Base-by-base conservation (phyloP, 805 yeast genomes). In the Candida methanosorbosa region DNA sequence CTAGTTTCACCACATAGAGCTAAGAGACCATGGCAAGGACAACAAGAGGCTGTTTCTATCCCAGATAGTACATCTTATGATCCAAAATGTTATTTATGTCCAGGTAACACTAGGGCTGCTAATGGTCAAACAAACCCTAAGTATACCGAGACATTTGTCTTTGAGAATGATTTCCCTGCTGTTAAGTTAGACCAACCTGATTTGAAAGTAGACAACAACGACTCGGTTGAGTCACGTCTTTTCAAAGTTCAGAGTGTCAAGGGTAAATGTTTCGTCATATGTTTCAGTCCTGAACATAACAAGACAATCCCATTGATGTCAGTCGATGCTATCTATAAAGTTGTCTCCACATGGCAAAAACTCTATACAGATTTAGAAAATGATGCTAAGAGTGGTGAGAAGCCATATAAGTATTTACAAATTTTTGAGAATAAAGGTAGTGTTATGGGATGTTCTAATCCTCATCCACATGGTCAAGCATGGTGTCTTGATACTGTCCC, bases 391-490 rank as follows among this genome's bases (percentile, higher is more conserved):
- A 43, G 46, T 6, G 45, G 48, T 14, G 54, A 56, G n/a, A 57
- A 55, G 22, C 74, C 81, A 21, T 71, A 52, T 50, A 65, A 66
- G 41, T 79, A 81, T 55, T 56, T 80, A 40, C 87, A 80, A 57
- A 76, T 81, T 26, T 81, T 81, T 50, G 90, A 81, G 52, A 81
- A 81, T 53, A 81, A 81, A 55, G 88, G 88, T 21, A 63, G 76
- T 28, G 81, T 83, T 5, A 81, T 81, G 88, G 88, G 88, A 27
- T 81, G 88, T 49, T 79, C 86, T 3, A 81, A 81, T 49, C 81
- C 85, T 2, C 90, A 81, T 56, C 87, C 88, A 7, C 90, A 81
- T 49, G 85, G 88, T 19, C 90, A 81, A 58, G 84, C 81, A 12
- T 81, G 90, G 90, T 73, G 81, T 55, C 62, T 79, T 36, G 78